phyloP scores from a whole-genome alignment of 2,329 filamentous ascomycete genomes.

The Lecanicillium sp. region DNA sequence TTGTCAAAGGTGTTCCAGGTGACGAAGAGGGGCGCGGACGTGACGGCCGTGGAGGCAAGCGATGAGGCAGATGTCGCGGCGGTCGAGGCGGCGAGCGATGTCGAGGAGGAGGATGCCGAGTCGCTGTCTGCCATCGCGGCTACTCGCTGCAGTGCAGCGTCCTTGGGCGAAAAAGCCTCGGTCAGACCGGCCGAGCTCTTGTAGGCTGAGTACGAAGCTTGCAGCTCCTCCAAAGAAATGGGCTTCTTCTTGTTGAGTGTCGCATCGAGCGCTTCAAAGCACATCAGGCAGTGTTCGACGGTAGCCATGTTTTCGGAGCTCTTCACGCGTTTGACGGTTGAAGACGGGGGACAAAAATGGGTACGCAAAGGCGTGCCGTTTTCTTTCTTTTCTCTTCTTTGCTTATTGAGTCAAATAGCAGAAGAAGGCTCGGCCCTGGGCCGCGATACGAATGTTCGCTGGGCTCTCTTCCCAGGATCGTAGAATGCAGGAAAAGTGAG shows the following conservation, averaged over 20 bases:
- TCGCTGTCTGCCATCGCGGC: slow-evolving; percentile 23
- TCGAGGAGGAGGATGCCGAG: slow-evolving; percentile 33
- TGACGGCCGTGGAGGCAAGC: slow-evolving; percentile 24
- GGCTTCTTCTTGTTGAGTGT: slow-evolving; percentile 65
- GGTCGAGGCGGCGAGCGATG: slow-evolving; percentile 28
- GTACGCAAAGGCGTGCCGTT: slow-evolving; percentile 1
- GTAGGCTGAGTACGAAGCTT: slow-evolving; percentile 54
- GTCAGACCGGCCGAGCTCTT: slow-evolving; percentile 18
- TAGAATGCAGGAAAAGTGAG: too few relatives aligned
- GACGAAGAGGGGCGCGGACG: slow-evolving; percentile 75
- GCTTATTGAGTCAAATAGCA: neutral
- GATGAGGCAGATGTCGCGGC: slow-evolving; percentile 35
- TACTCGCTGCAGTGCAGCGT: slow-evolving; percentile 39
- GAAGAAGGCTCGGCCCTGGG: neutral
- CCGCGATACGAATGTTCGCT: neutral
- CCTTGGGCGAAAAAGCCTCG: slow-evolving; percentile 25
- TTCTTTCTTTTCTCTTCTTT: neutral
- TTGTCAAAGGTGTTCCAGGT: slow-evolving; percentile 78
- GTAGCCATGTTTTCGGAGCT: slow-evolving; percentile 64
- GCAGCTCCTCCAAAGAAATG: slow-evolving; percentile 61
- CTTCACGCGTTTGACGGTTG: neutral
- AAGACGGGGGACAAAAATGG: slow-evolving; percentile 4
- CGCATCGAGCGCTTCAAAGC: slow-evolving; percentile 81
- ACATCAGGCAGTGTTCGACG: slow-evolving; percentile 79
- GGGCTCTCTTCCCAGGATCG: neutral